Conservation (phyloP, 225 moss, liverwort and hornwort species). For the Physcomitrellopsis africana region DNA sequence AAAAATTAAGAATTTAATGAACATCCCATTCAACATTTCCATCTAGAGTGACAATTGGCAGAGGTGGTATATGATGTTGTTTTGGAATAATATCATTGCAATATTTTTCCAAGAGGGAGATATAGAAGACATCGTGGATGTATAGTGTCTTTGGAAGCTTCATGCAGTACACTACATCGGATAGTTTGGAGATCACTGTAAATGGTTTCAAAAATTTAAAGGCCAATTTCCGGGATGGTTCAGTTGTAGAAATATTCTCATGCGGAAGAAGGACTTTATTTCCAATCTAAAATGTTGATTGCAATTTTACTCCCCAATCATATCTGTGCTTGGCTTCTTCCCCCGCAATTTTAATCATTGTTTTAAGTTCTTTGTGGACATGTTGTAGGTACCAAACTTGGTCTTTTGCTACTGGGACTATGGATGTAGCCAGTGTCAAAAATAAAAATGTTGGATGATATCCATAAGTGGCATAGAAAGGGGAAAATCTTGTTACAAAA, state of each 20-base stretch:
- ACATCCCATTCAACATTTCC: neutral
- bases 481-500: neutral
- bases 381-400: neutral
- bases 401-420: neutral
- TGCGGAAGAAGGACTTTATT: neutral
- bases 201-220: too few relatives aligned
- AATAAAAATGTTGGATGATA: neutral
- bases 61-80: neutral
- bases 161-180: neutral
- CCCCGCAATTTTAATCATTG: neutral
- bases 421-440: neutral
- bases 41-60: neutral
- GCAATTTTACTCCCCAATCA: neutral
- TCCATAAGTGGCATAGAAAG: neutral
- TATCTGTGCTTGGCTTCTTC: neutral
- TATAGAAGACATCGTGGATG: neutral
- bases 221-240: too few relatives aligned
- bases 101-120: neutral
- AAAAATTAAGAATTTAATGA: neutral
- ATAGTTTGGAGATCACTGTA: too few relatives aligned
- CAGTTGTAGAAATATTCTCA: neutral
- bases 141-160: neutral
- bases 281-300: neutral
- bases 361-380: neutral
- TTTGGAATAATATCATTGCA: neutral